Conservation (phyloP, 2,329 filamentous ascomycete species). For the Helicocarpus griseus region DNA sequence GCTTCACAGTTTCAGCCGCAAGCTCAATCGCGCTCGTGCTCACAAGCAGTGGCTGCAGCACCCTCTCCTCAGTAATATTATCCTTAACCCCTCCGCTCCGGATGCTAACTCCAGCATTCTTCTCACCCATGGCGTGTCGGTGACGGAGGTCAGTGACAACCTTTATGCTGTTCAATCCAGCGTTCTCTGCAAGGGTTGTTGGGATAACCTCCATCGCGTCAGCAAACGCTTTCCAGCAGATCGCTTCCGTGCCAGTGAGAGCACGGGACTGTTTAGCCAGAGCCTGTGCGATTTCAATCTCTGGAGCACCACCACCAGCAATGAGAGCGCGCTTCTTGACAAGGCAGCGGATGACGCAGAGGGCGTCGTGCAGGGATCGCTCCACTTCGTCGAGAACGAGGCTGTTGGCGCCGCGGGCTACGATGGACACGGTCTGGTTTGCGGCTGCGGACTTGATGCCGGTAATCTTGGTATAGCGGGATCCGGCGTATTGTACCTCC, state of each 20-base stretch:
- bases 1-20: slow-evolving; percentile 97
- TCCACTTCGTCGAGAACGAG: slow-evolving; percentile 96
- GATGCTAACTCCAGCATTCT: slow-evolving; percentile 95
- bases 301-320: slow-evolving; percentile 88
- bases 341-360: slow-evolving; percentile 92
- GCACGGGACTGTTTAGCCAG: slow-evolving; percentile 73
- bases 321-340: slow-evolving; percentile 99
- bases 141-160: slow-evolving; percentile 93
- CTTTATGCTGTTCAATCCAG: slow-evolving; percentile 95
- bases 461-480: slow-evolving; percentile 88
- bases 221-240: slow-evolving; percentile 98
- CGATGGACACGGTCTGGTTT: slow-evolving; percentile 81
- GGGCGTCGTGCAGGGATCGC: slow-evolving; percentile 90
- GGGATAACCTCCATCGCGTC: slow-evolving; percentile 96
- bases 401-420: slow-evolving; percentile 86
- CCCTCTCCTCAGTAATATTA: slow-evolving; percentile 94
- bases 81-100: slow-evolving; percentile 94
- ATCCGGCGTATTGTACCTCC: slow-evolving; percentile 77
- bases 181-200: slow-evolving; percentile 93
- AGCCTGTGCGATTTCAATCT: slow-evolving; percentile 89
- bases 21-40: slow-evolving; percentile 96
- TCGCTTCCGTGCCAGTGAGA: slow-evolving; percentile 83
- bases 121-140: slow-evolving; percentile 88
- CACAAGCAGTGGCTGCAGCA: slow-evolving; percentile 88
- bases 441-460: slow-evolving; percentile 67